phyloP scores from a whole-genome alignment of 768 basidiomycete genomes.

The Albatrellus ellisii region DNA sequence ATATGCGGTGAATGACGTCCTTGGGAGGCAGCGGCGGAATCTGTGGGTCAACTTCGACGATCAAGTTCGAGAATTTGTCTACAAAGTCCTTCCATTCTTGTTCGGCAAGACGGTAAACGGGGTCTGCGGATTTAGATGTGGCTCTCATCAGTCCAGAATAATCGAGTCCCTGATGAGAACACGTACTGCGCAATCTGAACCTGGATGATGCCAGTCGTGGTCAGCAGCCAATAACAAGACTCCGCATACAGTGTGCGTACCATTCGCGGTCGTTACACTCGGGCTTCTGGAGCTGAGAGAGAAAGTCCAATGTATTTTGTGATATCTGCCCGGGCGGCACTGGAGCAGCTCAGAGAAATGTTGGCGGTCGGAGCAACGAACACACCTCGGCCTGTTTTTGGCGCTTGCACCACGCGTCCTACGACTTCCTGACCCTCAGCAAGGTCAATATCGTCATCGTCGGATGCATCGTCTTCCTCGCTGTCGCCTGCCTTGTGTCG shows the following conservation, averaged over 20 bases:
- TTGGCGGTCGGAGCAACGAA: neutral
- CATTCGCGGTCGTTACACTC: slow-evolving; percentile 77
- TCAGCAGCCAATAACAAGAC: neutral
- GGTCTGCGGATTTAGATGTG: slow-evolving; percentile 31
- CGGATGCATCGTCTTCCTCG: slow-evolving; percentile 57
- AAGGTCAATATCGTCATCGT: slow-evolving; percentile 57
- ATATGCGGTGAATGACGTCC: slow-evolving; percentile 86
- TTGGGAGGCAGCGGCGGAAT: slow-evolving; percentile 84
- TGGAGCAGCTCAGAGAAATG: slow-evolving; percentile 15
- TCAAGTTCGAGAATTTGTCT: slow-evolving; percentile 49
- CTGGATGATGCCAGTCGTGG: slow-evolving; percentile 23
- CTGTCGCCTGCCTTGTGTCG: slow-evolving; percentile 42
- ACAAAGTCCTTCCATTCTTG: slow-evolving; percentile 85
- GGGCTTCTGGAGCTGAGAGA: slow-evolving; percentile 55
- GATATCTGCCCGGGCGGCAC: slow-evolving; percentile 83
- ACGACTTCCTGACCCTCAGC: slow-evolving; percentile 59
- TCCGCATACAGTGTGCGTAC: slow-evolving; percentile 24
- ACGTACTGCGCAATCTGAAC: slow-evolving; percentile 70
- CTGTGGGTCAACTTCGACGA: slow-evolving; percentile 66
- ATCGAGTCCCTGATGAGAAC: neutral
- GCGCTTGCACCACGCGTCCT: slow-evolving; percentile 69
- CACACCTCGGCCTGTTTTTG: slow-evolving; percentile 69
- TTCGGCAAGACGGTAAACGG: slow-evolving; percentile 71
- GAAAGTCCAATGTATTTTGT: slow-evolving; percentile 72
- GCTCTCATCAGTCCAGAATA: neutral